Percentiles rank a stretch among this genome's conserved stretches.
Evolutionary conservation across 495 filamentous ascomycete genomes (phyloP).

Genomic region (Aspergillus campestris): DNA sequence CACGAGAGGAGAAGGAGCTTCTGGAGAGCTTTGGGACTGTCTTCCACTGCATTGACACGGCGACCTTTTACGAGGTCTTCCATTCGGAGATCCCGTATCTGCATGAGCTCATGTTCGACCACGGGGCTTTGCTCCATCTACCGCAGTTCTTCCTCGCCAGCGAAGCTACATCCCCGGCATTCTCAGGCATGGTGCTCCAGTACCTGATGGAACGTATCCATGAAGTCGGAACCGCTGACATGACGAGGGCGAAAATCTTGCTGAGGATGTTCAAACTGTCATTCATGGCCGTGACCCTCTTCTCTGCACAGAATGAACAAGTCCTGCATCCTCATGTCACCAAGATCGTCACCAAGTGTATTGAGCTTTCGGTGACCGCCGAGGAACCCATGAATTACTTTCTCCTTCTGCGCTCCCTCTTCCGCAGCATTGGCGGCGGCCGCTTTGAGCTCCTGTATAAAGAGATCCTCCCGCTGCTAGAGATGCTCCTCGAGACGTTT

Average conservation of each 20-base stretch:
- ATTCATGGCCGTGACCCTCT: slow-evolving; percentile 98
- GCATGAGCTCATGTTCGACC: slow-evolving; percentile 96
- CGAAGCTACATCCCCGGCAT: slow-evolving; percentile 93
- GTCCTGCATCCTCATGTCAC: slow-evolving; percentile 92
- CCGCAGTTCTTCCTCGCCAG: slow-evolving; percentile 97
- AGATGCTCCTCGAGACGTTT: slow-evolving; percentile 95
- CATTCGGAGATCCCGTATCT: slow-evolving; percentile 93
- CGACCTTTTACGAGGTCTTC: slow-evolving; percentile 97
- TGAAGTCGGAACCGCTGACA: slow-evolving; percentile 86
- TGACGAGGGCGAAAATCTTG: slow-evolving; percentile 82
- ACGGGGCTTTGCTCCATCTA: slow-evolving; percentile 86
- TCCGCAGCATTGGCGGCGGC: slow-evolving; percentile 93
- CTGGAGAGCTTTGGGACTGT: slow-evolving; percentile 96
- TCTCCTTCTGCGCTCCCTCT: slow-evolving; percentile 81
- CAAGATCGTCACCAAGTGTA: slow-evolving; percentile 92
- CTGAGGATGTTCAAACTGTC: slow-evolving; percentile 95
- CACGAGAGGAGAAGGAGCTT: slow-evolving; percentile 94
- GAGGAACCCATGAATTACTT: slow-evolving; percentile 99
- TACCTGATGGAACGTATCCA: slow-evolving; percentile 95
- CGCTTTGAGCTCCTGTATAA: slow-evolving; percentile 98
- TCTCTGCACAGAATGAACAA: slow-evolving; percentile 88
- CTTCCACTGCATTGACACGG: slow-evolving; percentile 97
- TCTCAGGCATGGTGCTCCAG: slow-evolving; percentile 93
- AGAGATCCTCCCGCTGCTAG: slow-evolving; percentile 88
- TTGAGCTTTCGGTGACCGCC: slow-evolving; percentile 88